These are phyloP conservation scores for Ogataea trehaloabstinens DNA, from an alignment of 805 yeast genomes.

Conservation along the genomic window DNA sequence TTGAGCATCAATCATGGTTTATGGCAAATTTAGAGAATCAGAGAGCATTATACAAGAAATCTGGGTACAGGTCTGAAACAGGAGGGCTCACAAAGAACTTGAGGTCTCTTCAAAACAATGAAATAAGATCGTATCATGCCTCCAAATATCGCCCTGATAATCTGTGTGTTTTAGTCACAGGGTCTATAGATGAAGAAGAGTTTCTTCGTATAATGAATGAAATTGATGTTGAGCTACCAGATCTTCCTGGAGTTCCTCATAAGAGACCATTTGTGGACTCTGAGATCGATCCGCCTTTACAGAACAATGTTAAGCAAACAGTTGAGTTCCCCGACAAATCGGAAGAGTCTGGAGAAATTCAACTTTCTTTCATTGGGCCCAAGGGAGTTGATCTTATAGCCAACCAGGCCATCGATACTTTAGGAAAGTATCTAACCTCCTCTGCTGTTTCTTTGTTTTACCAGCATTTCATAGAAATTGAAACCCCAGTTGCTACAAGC, in stretches of 20 bases:
- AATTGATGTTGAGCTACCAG: slow-evolving; percentile 59
- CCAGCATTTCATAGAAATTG: slow-evolving; percentile 72
- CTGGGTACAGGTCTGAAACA: slow-evolving; percentile 91
- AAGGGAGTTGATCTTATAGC: slow-evolving; percentile 45
- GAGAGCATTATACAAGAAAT: slow-evolving; percentile 51
- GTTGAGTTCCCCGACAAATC: slow-evolving; percentile 88
- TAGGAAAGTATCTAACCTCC: slow-evolving; percentile 73
- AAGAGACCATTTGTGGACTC: slow-evolving; percentile 83
- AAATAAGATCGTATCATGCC: slow-evolving; percentile 74
- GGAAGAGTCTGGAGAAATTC: slow-evolving; percentile 76
- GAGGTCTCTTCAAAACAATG: slow-evolving; percentile 67
- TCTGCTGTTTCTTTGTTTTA: slow-evolving; percentile 75
- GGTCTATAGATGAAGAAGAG: slow-evolving; percentile 76
- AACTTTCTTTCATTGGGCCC: slow-evolving; percentile 83
- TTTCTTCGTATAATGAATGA: slow-evolving; percentile 55
- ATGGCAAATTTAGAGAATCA: slow-evolving; percentile 59
- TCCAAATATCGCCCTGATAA: slow-evolving; percentile 78
- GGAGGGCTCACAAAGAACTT: slow-evolving; percentile 85
- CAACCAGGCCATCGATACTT: slow-evolving; percentile 67
- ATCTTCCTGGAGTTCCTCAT: slow-evolving; percentile 35
- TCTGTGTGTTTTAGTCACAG: slow-evolving; percentile 78
- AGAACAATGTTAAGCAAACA: slow-evolving; percentile 40
- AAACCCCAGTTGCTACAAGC: slow-evolving; percentile 76
- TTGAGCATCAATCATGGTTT: slow-evolving; percentile 76
- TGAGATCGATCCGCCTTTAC: slow-evolving; percentile 41